Evolutionary conservation across 2,329 filamentous ascomycete genomes (phyloP).

Genomic region (Dothideomycetes sp.): DNA sequence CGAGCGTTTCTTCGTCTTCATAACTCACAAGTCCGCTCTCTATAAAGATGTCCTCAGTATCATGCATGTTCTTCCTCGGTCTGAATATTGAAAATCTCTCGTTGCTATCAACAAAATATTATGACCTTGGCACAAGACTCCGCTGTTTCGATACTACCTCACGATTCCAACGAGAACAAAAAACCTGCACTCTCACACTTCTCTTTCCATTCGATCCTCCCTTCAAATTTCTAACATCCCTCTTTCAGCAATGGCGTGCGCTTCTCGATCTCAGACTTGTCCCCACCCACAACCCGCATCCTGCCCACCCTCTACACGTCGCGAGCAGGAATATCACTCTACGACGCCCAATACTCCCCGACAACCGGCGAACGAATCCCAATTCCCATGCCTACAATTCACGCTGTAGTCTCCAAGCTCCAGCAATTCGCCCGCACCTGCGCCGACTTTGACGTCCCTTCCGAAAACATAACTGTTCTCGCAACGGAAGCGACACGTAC

Average conservation of each 20-base stretch:
- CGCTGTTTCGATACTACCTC: not conserved
- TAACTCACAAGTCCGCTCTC: not conserved
- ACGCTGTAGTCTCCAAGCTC: conserved; percentile 54
- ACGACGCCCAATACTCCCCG: conserved; percentile 56
- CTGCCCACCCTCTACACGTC: conserved; percentile 69
- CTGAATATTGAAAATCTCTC: not conserved
- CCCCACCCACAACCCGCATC: conserved; percentile 57
- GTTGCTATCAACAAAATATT: not conserved
- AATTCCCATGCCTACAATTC: conserved; percentile 50
- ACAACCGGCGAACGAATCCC: conserved; percentile 32
- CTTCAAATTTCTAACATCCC: no score
- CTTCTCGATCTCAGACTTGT: conserved; percentile 79
- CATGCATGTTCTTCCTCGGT: no score
- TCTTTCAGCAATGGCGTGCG: conserved; percentile 71
- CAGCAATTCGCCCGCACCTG: conserved; percentile 63
- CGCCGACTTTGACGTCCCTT: conserved; percentile 54
- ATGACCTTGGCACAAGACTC: not conserved
- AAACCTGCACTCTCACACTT: no score
- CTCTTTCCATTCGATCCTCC: no score
- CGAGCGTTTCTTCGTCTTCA: not conserved
- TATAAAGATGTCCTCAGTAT: not conserved
- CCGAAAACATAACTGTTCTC: conserved; percentile 58
- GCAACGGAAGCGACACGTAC: conserved; percentile 84
- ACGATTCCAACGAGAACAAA: not conserved
- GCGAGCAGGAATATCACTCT: conserved; percentile 72